These are phyloP conservation scores for Rossbeevera mucosa DNA, from an alignment of 768 basidiomycete species.

Conservation along the genomic window DNA sequence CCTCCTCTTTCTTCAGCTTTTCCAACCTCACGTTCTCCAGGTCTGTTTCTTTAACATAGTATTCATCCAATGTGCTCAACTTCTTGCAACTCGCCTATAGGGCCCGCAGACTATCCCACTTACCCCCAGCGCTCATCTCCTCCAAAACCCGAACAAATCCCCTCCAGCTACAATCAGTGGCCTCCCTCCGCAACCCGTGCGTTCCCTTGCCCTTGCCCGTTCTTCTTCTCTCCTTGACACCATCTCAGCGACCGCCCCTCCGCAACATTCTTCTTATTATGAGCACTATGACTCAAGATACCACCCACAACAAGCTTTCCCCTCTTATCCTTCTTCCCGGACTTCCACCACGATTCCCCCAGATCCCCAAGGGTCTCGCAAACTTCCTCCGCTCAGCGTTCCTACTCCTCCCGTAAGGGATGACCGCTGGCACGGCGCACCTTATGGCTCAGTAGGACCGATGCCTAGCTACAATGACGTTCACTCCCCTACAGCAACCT, in stretches of 20 bases:
- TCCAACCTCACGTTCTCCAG: conserved; percentile 89
- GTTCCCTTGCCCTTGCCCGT: conserved; percentile 24
- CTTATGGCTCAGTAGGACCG: conserved; percentile 35
- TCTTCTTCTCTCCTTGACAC: conserved; percentile 5
- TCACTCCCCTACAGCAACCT: conserved; percentile 62
- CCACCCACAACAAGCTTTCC: conserved; percentile 34
- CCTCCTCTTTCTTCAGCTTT: conserved; percentile 81
- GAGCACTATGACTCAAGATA: conserved; percentile 55
- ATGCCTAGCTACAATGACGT: conserved; percentile 40
- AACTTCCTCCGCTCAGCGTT: conserved; percentile 52
- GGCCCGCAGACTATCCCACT: conserved; percentile 53
- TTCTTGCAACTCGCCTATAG: conserved; percentile 51
- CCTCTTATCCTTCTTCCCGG: conserved; percentile 45
- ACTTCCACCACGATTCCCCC: conserved; percentile 45
- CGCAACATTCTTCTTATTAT: conserved; percentile 47
- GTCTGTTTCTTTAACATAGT: conserved; percentile 64
- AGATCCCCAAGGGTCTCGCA: conserved; percentile 50
- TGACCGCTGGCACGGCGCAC: conserved; percentile 45
- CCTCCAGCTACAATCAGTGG: conserved; percentile 48
- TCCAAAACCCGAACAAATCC: conserved; percentile 53
- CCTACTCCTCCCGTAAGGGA: conserved; percentile 40
- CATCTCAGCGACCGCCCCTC: conserved; percentile 35
- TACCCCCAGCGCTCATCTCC: conserved; percentile 64
- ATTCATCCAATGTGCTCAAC: conserved; percentile 55
- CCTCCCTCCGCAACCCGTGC: conserved; percentile 28